A percentile compares a stretch with the other conserved stretches of the same genome.
phyloP scores from a whole-genome alignment of 75 land plant species.

The Isoetes taiwanensis region DNA sequence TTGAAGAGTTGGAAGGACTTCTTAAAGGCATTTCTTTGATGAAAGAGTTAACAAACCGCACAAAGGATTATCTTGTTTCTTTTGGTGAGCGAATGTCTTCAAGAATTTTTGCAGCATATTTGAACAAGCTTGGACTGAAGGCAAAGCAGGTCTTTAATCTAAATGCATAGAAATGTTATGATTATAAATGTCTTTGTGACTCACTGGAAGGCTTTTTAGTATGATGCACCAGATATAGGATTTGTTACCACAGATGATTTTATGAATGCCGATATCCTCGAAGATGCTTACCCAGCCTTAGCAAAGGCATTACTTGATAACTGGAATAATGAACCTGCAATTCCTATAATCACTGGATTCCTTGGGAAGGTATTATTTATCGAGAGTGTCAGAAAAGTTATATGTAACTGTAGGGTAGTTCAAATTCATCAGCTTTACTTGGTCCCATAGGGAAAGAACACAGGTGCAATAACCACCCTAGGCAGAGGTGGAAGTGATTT shows the following conservation, averaged over 20 bases:
- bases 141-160: too few species aligned
- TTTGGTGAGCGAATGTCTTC: slow-evolving; percentile 2
- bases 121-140: not conserved
- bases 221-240: not conserved
- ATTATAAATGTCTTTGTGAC: too few species aligned
- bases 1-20: not conserved
- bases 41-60: not conserved
- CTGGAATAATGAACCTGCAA: not conserved
- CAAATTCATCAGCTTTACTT: too few species aligned
- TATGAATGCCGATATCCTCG: not conserved
- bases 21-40: not conserved
- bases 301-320: not conserved
- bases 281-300: not conserved
- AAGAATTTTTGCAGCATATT: slow-evolving; percentile 1
- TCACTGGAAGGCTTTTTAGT: too few species aligned
- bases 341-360: not conserved
- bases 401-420: too few species aligned
- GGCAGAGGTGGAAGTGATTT: slow-evolving; percentile 8
- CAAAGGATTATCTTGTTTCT: not conserved
- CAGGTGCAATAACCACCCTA: not conserved
- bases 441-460: not conserved
- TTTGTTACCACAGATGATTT: slow-evolving; percentile 2
- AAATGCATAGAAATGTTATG: too few species aligned
- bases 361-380: too few species aligned
- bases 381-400: too few species aligned